Conservation (phyloP, 257 asterid species). For the Euphrasia confusa region DNA sequence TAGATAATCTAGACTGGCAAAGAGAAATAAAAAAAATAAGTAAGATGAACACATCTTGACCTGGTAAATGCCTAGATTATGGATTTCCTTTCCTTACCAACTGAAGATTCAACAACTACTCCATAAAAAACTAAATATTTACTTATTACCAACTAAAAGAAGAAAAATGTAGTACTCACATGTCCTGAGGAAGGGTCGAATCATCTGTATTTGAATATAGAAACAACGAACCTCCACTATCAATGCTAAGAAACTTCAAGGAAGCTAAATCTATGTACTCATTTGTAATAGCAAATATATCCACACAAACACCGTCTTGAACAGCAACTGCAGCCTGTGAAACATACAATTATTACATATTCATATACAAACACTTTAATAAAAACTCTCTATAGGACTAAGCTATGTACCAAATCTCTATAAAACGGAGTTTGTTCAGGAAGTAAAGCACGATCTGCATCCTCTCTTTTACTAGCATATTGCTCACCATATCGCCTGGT, state of each 20-base stretch:
- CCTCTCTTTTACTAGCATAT: slow-evolving; percentile 99
- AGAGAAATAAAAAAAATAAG: slow-evolving; percentile 6
- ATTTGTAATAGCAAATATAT: slow-evolving; percentile 93
- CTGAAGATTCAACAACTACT: slow-evolving; percentile 17
- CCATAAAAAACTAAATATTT: slow-evolving; percentile 5
- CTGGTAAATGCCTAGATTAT: slow-evolving; percentile 6
- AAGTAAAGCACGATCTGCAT: slow-evolving; percentile 95
- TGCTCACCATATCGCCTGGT: slow-evolving; percentile 97
- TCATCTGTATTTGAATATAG: slow-evolving; percentile 88
- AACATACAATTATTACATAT: slow-evolving; percentile 30
- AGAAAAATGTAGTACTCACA: slow-evolving; percentile 54
- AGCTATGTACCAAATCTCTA: slow-evolving; percentile 77
- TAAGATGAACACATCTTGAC: slow-evolving; percentile 12
- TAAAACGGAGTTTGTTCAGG: slow-evolving; percentile 98
- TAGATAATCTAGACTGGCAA: slow-evolving; percentile 25
- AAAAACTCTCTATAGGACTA: slow-evolving; percentile 20
- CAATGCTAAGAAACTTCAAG: slow-evolving; percentile 91
- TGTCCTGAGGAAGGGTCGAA: slow-evolving; percentile 99
- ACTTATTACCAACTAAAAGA: slow-evolving; percentile 17
- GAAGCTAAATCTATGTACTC: slow-evolving; percentile 99
- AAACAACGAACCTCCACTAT: slow-evolving; percentile 97
- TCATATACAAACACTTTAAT: slow-evolving; percentile 24
- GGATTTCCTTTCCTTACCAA: slow-evolving; percentile 12
- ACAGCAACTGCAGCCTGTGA: slow-evolving; percentile 98
- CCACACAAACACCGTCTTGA: slow-evolving; percentile 98